Conservation (phyloP, 1,284 basidiomycete genomes). For the Pholiota adiposa region DNA sequence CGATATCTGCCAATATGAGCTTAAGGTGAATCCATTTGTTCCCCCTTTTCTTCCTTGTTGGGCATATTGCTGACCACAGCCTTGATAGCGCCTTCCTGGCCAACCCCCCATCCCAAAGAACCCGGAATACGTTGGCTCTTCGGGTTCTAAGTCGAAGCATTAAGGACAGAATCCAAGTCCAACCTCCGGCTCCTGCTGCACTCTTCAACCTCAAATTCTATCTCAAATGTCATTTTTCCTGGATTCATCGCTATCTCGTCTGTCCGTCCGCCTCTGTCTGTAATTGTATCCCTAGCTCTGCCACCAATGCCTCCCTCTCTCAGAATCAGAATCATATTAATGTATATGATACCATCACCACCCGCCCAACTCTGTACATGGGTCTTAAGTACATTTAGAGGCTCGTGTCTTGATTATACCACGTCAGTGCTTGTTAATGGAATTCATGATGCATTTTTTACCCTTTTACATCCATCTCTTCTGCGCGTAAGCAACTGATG, state of each 20-base stretch:
- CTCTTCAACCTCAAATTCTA: neutral
- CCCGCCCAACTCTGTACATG: neutral
- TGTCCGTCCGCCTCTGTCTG: neutral
- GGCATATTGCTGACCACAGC: neutral
- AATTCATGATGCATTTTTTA: too few relatives aligned
- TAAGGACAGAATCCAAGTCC: neutral
- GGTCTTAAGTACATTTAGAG: neutral
- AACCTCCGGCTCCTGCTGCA: neutral
- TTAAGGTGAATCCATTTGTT: conserved; percentile 31
- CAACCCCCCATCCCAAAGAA: conserved; percentile 26
- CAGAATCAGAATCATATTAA: neutral
- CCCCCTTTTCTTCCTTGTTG: neutral
- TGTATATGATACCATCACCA: neutral
- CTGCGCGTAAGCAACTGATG: too few relatives aligned
- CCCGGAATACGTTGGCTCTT: neutral
- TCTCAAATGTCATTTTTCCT: neutral
- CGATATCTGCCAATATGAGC: conserved; percentile 34
- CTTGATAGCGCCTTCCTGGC: conserved; percentile 26
- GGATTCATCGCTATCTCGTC: neutral
- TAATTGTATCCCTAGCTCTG: neutral
- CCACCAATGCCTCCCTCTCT: neutral
- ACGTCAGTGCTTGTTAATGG: too few relatives aligned
- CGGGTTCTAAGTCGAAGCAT: too few relatives aligned
- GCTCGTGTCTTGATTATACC: neutral
- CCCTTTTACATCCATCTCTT: too few relatives aligned